Conservation (phyloP, 2,329 filamentous ascomycete species). For the Talaromyces verruculosus region DNA sequence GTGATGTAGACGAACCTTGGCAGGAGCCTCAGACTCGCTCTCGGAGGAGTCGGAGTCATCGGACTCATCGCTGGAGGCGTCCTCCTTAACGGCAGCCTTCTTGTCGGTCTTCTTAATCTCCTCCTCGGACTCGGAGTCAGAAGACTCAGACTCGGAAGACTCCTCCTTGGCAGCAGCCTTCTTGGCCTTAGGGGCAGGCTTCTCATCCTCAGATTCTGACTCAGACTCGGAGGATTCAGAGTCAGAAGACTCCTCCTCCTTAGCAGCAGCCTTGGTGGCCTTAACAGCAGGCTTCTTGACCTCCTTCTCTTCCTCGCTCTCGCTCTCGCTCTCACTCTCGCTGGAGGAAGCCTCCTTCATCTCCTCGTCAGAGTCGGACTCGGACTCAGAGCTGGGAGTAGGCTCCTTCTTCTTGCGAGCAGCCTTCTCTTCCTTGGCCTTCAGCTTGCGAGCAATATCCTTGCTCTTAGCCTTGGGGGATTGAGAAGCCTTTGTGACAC, state of each 20-base stretch:
- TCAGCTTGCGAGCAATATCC: slow-evolving; percentile 43
- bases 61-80: slow-evolving; percentile 28
- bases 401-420: slow-evolving; percentile 46
- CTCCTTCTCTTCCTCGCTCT: slow-evolving; percentile 39
- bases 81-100: slow-evolving; percentile 24
- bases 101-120: slow-evolving; percentile 17
- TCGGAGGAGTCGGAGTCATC: slow-evolving; percentile 30
- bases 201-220: slow-evolving; percentile 32
- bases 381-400: slow-evolving; percentile 37
- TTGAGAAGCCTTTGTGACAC: slow-evolving; percentile 47
- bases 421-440: slow-evolving; percentile 34
- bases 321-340: slow-evolving; percentile 31
- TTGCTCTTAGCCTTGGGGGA: slow-evolving; percentile 49
- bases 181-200: slow-evolving; percentile 25
- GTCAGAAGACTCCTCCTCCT: slow-evolving; percentile 32
- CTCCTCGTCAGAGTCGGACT: slow-evolving; percentile 40
- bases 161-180: slow-evolving; percentile 23
- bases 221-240: slow-evolving; percentile 34
- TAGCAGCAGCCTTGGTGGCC: slow-evolving; percentile 32
- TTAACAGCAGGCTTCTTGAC: slow-evolving; percentile 32
- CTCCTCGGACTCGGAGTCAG: slow-evolving; percentile 26
- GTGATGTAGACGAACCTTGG: slow-evolving; percentile 17
- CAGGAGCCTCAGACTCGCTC: slow-evolving; percentile 21
- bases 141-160: slow-evolving; percentile 29
- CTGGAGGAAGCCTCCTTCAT: slow-evolving; percentile 29